Evolutionary conservation across 192 early-diverging fungal genomes (phyloP).

Genomic region (Dissophora globulifera): DNA sequence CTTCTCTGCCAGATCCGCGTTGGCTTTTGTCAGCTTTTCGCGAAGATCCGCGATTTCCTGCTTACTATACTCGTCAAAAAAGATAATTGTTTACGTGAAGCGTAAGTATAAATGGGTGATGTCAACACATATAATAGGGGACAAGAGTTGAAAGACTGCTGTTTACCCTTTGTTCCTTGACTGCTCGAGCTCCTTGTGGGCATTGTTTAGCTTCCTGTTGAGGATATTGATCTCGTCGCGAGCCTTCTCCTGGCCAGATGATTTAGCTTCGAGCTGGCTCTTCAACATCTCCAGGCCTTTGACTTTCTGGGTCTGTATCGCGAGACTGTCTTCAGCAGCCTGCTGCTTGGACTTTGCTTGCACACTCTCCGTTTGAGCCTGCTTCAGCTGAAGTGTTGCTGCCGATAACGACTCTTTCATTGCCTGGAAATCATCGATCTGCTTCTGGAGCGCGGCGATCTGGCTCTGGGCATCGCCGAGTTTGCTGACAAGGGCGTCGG

Average conservation of each 20-base stretch:
- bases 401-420: too few relatives aligned
- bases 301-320: neutral
- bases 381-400: neutral
- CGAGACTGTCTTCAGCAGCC: neutral
- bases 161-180: conserved; percentile 7
- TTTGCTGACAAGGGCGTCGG: neutral
- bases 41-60: conserved; percentile 9
- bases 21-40: conserved; percentile 10
- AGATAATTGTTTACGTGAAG: neutral
- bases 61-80: neutral
- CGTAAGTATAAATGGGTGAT: neutral
- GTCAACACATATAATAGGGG: neutral
- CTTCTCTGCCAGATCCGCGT: conserved; percentile 16
- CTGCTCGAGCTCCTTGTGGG: conserved; percentile 13
- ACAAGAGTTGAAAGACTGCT: too few relatives aligned
- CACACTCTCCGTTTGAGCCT: neutral
- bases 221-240: neutral
- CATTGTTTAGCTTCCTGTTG: conserved; percentile 13
- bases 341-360: conserved; percentile 7
- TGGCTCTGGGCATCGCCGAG: neutral
- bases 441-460: neutral
- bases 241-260: neutral
- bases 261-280: conserved; percentile 14
- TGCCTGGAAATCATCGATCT: neutral
- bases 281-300: conserved; percentile 18